Percentiles rank a stretch among this genome's conserved stretches.
These are phyloP conservation scores for Protomyces inundatus DNA, from an alignment of 1,139 yeast species.

Conservation along the genomic window DNA sequence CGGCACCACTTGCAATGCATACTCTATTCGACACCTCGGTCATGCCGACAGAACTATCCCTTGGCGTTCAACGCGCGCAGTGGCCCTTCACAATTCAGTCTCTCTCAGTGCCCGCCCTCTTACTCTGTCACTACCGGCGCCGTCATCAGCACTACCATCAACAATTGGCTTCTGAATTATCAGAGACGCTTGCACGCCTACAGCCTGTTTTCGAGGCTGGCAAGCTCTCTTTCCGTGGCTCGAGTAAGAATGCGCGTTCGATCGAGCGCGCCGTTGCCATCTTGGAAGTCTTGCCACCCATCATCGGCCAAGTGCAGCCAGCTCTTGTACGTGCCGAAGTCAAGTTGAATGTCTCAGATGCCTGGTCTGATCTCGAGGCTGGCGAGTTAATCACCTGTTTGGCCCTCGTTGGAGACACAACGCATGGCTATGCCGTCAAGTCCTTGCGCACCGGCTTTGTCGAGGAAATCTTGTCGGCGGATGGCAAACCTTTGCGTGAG, in stretches of 20 bases:
- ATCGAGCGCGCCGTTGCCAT: constrained; percentile 33
- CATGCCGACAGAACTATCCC: neutral
- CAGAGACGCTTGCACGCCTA: neutral
- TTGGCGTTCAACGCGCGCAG: neutral
- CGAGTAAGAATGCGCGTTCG: constrained; percentile 38
- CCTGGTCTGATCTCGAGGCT: constrained; percentile 38
- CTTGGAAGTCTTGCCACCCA: constrained; percentile 36
- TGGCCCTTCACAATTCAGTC: neutral
- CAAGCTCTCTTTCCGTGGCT: constrained; percentile 34
- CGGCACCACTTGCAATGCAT: neutral
- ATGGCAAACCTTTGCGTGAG: constrained; percentile 27
- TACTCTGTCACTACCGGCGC: neutral
- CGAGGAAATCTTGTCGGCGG: constrained; percentile 33
- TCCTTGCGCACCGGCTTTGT: constrained; percentile 35
- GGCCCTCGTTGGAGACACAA: constrained; percentile 32
- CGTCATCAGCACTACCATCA: neutral
- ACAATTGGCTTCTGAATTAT: neutral
- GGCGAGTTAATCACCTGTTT: constrained; percentile 39
- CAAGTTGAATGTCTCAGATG: constrained; percentile 36
- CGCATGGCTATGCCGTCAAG: constrained; percentile 30
- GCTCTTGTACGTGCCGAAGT: constrained; percentile 34
- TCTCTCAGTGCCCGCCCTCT: neutral
- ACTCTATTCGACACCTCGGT: neutral
- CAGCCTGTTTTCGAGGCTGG: neutral
- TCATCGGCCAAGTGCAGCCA: constrained; percentile 34